Conservation (phyloP, 768 basidiomycete genomes). For the Auriscalpium vulgare region DNA sequence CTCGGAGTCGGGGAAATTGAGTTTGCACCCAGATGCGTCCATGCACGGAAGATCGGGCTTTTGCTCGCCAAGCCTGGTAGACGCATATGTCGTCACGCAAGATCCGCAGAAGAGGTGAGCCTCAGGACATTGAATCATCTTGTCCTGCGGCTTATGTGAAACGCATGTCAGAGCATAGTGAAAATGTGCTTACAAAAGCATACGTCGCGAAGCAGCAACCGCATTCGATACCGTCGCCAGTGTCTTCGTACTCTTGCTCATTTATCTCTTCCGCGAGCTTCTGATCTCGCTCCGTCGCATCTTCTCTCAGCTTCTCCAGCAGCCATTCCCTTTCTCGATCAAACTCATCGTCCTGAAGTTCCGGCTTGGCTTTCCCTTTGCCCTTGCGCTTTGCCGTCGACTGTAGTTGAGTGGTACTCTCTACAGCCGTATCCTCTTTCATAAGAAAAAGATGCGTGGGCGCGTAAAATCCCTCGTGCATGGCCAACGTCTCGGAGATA, state of each 20-base stretch:
- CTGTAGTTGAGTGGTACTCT: constrained; percentile 25
- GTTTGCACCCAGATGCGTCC: constrained; percentile 68
- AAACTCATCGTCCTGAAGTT: constrained; percentile 24
- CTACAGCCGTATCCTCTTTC: constrained; percentile 27
- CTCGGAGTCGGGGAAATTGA: constrained; percentile 60
- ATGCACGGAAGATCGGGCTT: constrained; percentile 67
- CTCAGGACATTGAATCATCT: constrained; percentile 86
- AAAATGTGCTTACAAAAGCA: constrained; percentile 49
- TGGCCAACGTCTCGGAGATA: constrained; percentile 36
- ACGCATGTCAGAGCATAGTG: not conserved
- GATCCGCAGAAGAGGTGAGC: constrained; percentile 78
- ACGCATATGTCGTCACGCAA: constrained; percentile 65
- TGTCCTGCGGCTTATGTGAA: constrained; percentile 39
- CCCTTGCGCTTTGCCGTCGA: constrained; percentile 29
- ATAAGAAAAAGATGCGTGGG: constrained; percentile 52
- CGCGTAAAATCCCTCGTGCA: constrained; percentile 46
- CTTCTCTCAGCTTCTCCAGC: constrained; percentile 24
- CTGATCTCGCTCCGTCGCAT: constrained; percentile 15
- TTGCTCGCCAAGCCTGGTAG: constrained; percentile 57
- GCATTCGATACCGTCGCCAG: constrained; percentile 70
- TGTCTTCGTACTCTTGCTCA: constrained; percentile 32
- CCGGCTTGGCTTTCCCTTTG: not conserved
- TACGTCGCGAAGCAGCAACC: constrained; percentile 79
- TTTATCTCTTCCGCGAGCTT: constrained; percentile 25
- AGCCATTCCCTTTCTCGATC: constrained; percentile 30